phyloP scores from a whole-genome alignment of 169 alveolate species.

The Plasmodium cynomolgi region DNA sequence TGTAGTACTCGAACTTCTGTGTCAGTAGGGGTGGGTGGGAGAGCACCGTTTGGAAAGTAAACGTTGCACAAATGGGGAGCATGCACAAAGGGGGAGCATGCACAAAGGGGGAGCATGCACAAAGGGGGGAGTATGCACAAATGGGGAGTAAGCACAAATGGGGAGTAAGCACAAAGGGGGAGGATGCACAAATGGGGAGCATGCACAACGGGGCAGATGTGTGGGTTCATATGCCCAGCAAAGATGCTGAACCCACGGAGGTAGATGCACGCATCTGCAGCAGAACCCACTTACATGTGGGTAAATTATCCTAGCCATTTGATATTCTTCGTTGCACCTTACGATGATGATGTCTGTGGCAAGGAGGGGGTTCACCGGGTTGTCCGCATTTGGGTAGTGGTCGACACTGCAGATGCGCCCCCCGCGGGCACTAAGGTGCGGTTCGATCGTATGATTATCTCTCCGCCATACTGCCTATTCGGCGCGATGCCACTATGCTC shows the following conservation, averaged over 20 bases:
- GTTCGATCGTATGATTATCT: not conserved
- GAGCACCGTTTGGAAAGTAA: not conserved
- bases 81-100: not conserved
- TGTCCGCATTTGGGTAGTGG: not conserved
- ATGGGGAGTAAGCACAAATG: too few relatives aligned
- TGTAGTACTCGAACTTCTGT: conserved; percentile 66
- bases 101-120: too few relatives aligned
- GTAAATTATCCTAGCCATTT: conserved; percentile 27
- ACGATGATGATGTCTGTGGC: conserved; percentile 33
- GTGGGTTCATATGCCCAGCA: not conserved
- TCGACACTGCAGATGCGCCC: not conserved
- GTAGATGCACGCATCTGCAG: not conserved
- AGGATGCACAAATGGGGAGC: not conserved
- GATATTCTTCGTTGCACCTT: conserved; percentile 28
- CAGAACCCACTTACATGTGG: conserved; percentile 47
- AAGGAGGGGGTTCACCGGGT: not conserved
- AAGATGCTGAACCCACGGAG: not conserved
- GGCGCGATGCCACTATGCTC: not conserved
- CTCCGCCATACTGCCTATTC: not conserved
- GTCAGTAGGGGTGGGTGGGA: not conserved
- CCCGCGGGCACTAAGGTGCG: not conserved
- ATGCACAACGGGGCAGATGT: not conserved
- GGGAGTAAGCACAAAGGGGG: too few relatives aligned
- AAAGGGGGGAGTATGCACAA: too few relatives aligned
- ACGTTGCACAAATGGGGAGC: not conserved